Percentiles rank a stretch among this genome's conserved stretches.
Conservation (phyloP, 495 filamentous ascomycete genomes). For the Aspergillus sparsus region DNA sequence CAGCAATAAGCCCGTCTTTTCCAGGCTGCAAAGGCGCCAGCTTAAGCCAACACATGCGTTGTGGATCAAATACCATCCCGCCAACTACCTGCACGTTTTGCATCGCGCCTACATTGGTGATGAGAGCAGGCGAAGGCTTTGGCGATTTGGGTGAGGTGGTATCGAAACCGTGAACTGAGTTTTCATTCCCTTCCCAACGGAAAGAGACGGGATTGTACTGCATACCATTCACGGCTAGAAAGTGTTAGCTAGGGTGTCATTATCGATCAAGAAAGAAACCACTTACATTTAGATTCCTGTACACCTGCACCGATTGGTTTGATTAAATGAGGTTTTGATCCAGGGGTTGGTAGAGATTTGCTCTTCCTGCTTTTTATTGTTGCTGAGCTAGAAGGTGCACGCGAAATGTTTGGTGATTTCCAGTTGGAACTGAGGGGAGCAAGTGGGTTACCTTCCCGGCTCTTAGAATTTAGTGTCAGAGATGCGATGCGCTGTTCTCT, state of each 20-base stretch:
- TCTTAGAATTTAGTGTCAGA: conserved; percentile 36
- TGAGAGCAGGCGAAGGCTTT: conserved; percentile 85
- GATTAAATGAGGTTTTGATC: conserved; percentile 68
- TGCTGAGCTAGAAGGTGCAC: conserved; percentile 43
- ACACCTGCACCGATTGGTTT: conserved; percentile 64
- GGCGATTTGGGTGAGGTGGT: conserved; percentile 47
- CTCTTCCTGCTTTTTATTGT: conserved; percentile 55
- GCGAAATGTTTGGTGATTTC: conserved; percentile 69
- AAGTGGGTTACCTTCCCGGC: conserved; percentile 56
- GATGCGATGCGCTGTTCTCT: conserved; percentile 78
- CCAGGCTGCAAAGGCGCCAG: conserved; percentile 49
- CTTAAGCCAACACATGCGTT: conserved; percentile 94
- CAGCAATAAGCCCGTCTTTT: conserved; percentile 27
- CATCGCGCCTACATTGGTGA: conserved; percentile 75
- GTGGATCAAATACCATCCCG: conserved; percentile 96
- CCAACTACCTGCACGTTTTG: conserved; percentile 86
- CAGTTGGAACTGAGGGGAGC: conserved; percentile 72
- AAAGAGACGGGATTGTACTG: conserved; percentile 82
- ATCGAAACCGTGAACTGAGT: conserved; percentile 75
- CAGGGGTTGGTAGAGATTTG: conserved; percentile 52
- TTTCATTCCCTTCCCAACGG: conserved; percentile 96
- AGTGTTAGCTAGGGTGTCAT: conserved; percentile 11
- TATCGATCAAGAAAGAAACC: conserved; percentile 17
- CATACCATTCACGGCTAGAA: conserved; percentile 85
- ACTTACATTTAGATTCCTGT: conserved; percentile 68